These are phyloP conservation scores for Globisporangium parvum DNA, from an alignment of 352 stramenopile species.

Conservation along the genomic window DNA sequence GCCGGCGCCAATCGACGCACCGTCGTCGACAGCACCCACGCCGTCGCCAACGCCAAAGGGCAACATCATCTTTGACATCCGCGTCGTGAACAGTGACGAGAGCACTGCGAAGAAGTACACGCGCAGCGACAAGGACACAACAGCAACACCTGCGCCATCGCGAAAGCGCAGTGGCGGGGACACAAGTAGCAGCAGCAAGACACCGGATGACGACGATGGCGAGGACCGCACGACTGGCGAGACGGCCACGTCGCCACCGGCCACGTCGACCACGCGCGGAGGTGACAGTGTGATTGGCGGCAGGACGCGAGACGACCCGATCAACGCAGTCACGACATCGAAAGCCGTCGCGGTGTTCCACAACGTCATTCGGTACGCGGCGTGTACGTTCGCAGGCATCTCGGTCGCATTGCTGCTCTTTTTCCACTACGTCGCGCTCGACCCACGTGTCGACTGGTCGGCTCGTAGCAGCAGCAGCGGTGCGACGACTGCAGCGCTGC, in stretches of 20 bases:
- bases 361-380: constrained; percentile 42
- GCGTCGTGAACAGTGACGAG: constrained; percentile 1
- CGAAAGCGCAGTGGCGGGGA: neutral
- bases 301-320: constrained; percentile 35
- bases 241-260: neutral
- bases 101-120: constrained; percentile 9
- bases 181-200: neutral
- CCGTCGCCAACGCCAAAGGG: constrained; percentile 5
- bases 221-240: neutral
- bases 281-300: constrained; percentile 41
- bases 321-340: constrained; percentile 39
- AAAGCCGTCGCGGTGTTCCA: constrained; percentile 32
- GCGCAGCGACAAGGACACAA: constrained; percentile 3
- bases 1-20: neutral
- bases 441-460: constrained; percentile 32
- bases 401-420: constrained; percentile 53
- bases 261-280: neutral
- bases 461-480: constrained; percentile 6
- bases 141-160: neutral
- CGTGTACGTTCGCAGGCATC: constrained; percentile 50
- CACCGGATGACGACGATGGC: neutral
- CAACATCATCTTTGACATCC: constrained; percentile 14
- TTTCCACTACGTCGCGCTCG: constrained; percentile 58
- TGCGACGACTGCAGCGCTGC: constrained; percentile 2
- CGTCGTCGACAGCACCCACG: neutral